A percentile compares a stretch with the other conserved stretches of the same genome.
Evolutionary conservation across 2,329 filamentous ascomycete genomes (phyloP).

Genomic region (Hysterium pulicare): DNA sequence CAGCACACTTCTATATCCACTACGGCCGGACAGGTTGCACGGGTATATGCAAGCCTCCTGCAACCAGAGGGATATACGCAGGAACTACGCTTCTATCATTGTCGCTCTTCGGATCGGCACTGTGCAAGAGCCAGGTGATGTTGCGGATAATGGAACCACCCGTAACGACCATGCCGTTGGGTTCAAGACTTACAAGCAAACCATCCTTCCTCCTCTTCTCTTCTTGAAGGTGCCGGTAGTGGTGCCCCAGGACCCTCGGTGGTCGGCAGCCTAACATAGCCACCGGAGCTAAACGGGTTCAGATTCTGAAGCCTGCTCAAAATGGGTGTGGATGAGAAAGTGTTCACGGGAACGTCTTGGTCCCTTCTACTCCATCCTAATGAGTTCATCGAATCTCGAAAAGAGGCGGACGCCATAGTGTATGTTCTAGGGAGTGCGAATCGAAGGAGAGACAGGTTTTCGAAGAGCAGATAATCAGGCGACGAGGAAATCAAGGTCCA

Average conservation of each 20-base stretch:
- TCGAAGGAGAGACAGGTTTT: not conserved
- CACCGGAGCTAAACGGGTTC: conserved; percentile 82
- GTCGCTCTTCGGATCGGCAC: conserved; percentile 24
- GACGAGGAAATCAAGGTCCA: not conserved
- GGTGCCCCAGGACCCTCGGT: conserved; percentile 79
- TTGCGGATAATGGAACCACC: not conserved
- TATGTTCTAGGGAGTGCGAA: conserved; percentile 1
- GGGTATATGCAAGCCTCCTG: conserved; percentile 36
- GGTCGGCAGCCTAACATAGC: conserved; percentile 88
- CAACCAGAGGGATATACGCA: conserved; percentile 38
- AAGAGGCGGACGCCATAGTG: conserved; percentile 79
- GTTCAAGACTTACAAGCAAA: conserved; percentile 76
- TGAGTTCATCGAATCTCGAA: conserved; percentile 91
- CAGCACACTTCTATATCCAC: conserved; percentile 36
- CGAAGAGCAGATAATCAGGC: not conserved
- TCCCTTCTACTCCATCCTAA: conserved; percentile 90
- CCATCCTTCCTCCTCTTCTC: conserved; percentile 94
- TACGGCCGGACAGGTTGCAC: conserved; percentile 17
- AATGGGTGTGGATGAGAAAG: conserved; percentile 67
- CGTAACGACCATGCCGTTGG: conserved; percentile 14
- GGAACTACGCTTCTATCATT: conserved; percentile 40
- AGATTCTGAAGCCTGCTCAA: conserved; percentile 76
- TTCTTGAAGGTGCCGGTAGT: conserved; percentile 74
- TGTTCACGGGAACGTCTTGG: conserved; percentile 71
- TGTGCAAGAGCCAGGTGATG: conserved; percentile 17